Evolutionary conservation across 176 grass and related monocot genomes (phyloP).

Genomic region (Melocanna baccifera): DNA sequence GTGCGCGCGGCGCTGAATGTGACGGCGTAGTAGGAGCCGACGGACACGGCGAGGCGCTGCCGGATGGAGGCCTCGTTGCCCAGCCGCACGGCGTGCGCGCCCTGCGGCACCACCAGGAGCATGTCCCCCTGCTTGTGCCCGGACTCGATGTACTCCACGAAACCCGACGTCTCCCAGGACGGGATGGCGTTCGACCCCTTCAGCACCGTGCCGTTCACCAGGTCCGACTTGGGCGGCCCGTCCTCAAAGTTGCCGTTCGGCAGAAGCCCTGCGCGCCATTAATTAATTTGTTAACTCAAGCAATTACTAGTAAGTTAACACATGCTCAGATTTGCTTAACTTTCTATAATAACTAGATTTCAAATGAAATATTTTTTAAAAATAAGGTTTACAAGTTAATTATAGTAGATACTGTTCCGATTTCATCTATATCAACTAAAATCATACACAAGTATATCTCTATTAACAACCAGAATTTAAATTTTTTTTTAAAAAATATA

Average conservation of each 20-base stretch:
- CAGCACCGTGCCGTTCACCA: slow-evolving; percentile 75
- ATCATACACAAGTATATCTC: no score
- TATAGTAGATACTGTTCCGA: no score
- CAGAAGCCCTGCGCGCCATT: slow-evolving; percentile 50
- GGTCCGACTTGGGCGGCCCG: slow-evolving; percentile 45
- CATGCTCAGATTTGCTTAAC: no score
- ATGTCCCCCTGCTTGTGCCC: slow-evolving; percentile 95
- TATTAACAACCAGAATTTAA: no score
- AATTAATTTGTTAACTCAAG: not conserved
- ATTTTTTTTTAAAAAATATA: no score
- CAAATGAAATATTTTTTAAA: no score
- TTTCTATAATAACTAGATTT: no score
- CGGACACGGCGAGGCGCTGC: slow-evolving; percentile 50
- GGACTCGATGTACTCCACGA: slow-evolving; percentile 92
- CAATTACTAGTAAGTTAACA: no score
- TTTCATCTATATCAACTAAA: no score
- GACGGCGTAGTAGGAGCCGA: slow-evolving; percentile 72
- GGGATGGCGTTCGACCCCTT: slow-evolving; percentile 49
- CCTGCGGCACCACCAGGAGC: slow-evolving; percentile 88
- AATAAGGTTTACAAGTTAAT: no score
- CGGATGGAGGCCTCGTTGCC: slow-evolving; percentile 86
- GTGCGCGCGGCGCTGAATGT: slow-evolving; percentile 91
- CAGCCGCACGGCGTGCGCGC: slow-evolving; percentile 73
- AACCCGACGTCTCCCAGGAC: slow-evolving; percentile 61
- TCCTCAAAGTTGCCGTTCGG: slow-evolving; percentile 90